Conservation (phyloP, 306 rosid genomes). For the Phaseolus lunatus region DNA sequence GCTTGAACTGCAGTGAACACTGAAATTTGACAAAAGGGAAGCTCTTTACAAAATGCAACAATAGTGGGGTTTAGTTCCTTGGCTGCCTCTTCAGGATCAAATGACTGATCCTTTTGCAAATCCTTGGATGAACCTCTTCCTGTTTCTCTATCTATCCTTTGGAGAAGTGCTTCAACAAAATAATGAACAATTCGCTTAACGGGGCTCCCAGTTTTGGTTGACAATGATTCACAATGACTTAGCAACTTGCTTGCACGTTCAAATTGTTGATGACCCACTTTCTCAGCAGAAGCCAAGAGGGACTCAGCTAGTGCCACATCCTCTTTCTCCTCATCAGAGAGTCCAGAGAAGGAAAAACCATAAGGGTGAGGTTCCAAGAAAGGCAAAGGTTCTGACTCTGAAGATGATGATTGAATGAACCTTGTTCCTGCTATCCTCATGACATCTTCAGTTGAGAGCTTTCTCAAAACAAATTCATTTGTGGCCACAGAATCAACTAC, state of each 20-base stretch:
- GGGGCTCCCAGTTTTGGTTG: constrained; percentile 57
- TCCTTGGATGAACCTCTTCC: constrained; percentile 50
- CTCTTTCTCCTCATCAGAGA: constrained; percentile 57
- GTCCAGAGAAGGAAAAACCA: constrained; percentile 51
- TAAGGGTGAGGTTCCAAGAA: constrained; percentile 56
- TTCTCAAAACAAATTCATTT: constrained; percentile 19
- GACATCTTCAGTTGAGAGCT: constrained; percentile 65
- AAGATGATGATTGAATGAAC: constrained; percentile 60
- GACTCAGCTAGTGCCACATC: constrained; percentile 64
- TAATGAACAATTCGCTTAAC: constrained; percentile 59
- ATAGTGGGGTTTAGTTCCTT: constrained; percentile 37
- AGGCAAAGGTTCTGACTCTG: constrained; percentile 31
- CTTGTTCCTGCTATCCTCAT: constrained; percentile 69
- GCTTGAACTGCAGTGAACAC: constrained; percentile 49
- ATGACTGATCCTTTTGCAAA: neutral
- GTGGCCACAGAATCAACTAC: neutral
- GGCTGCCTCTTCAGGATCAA: constrained; percentile 48
- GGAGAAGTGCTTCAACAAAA: constrained; percentile 65
- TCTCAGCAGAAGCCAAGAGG: constrained; percentile 75
- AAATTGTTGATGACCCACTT: constrained; percentile 60
- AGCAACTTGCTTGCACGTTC: constrained; percentile 59
- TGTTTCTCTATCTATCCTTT: constrained; percentile 61
- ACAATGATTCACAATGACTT: constrained; percentile 42
- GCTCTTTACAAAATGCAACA: constrained; percentile 38
- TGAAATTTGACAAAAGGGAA: constrained; percentile 48